These are phyloP conservation scores for Carex arenaria DNA, from an alignment of 202 grass and related monocot species.

Conservation along the genomic window DNA sequence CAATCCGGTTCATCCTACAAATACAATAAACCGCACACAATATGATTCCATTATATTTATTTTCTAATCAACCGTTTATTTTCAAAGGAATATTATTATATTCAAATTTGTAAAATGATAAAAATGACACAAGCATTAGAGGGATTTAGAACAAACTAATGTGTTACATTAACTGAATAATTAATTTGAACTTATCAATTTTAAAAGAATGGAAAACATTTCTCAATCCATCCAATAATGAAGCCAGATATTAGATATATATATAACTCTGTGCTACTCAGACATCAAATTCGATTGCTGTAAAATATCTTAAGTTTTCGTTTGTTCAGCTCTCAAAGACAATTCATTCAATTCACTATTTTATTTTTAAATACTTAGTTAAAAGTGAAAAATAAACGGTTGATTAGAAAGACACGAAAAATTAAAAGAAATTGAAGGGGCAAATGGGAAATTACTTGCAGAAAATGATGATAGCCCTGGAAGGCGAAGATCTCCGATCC, in stretches of 20 bases:
- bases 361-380: not conserved
- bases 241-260: too few relatives aligned
- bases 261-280: not conserved
- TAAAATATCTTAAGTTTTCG: not conserved
- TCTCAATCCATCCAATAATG: too few relatives aligned
- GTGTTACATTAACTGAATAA: not conserved
- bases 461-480: constrained; percentile 67
- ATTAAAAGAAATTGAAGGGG: not conserved
- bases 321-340: not conserved
- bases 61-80: too few relatives aligned
- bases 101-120: not conserved
- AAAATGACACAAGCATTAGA: not conserved
- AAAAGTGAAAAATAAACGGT: not conserved
- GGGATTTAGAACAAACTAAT: not conserved
- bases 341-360: not conserved
- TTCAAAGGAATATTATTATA: not conserved
- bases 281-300: not conserved
- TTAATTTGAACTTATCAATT: too few relatives aligned
- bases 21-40: not conserved
- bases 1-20: constrained; percentile 53
- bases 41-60: too few relatives aligned
- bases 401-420: not conserved
- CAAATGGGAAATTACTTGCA: constrained; percentile 45
- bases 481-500: constrained; percentile 71
- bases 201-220: too few relatives aligned